Conservation (phyloP, 2,329 filamentous ascomycete genomes). For the Allantophomopsis lycopodina region DNA sequence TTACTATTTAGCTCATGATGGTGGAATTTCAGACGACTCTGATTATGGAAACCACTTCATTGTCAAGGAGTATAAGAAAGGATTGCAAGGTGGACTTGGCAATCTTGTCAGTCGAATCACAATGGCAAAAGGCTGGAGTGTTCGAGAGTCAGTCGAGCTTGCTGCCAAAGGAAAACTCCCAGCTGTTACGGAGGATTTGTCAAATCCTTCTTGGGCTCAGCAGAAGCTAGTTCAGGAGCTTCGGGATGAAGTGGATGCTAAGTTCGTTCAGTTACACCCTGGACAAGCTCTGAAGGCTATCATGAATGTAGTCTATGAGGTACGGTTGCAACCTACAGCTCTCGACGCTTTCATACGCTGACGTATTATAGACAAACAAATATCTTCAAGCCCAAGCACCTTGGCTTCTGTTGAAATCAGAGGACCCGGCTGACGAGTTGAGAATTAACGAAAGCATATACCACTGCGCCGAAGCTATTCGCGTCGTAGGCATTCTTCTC, state of each 20-base stretch:
- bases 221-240: slow-evolving; percentile 25
- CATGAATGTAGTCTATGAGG: slow-evolving; percentile 46
- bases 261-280: slow-evolving; percentile 52
- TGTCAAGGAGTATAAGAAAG: slow-evolving; percentile 64
- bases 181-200: background rate
- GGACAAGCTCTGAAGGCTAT: slow-evolving; percentile 51
- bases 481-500: slow-evolving; percentile 69
- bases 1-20: slow-evolving; percentile 76
- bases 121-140: slow-evolving; percentile 54
- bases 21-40: slow-evolving; percentile 63
- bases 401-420: slow-evolving; percentile 43
- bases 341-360: slow-evolving; percentile 1
- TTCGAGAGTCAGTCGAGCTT: slow-evolving; percentile 32
- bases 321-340: slow-evolving; percentile 16
- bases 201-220: slow-evolving; percentile 16
- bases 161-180: background rate
- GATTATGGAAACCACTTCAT: slow-evolving; percentile 76
- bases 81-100: slow-evolving; percentile 63
- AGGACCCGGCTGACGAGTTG: slow-evolving; percentile 18
- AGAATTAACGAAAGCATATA: slow-evolving; percentile 51
- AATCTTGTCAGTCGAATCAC: slow-evolving; percentile 66
- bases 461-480: slow-evolving; percentile 59
- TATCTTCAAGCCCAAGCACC: slow-evolving; percentile 52
- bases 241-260: slow-evolving; percentile 25
- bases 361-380: slow-evolving; percentile 43